Conservation (phyloP, 2,329 filamentous ascomycete species). For the Sordariomycetes sp. region DNA sequence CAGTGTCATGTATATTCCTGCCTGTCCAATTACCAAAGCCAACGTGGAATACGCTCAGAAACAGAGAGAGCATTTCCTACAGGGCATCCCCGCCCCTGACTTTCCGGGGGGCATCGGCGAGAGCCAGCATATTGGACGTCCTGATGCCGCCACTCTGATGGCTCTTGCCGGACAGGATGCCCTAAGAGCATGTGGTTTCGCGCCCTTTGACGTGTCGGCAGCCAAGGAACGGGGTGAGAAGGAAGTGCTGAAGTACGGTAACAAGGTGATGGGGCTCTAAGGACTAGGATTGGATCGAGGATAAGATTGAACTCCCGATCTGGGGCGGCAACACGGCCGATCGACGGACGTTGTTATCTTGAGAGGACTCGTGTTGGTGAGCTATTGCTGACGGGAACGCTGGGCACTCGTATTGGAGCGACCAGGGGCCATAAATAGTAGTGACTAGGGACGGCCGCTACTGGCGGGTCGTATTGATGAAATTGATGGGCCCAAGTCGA, state of each 20-base stretch:
- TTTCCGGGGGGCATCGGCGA: slow-evolving; percentile 25
- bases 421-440: too few relatives aligned
- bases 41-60: slow-evolving; percentile 31
- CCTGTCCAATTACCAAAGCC: slow-evolving; percentile 29
- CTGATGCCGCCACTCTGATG: slow-evolving; percentile 26
- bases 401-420: too few relatives aligned
- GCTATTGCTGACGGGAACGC: too few relatives aligned
- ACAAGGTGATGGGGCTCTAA: slow-evolving; percentile 5
- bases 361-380: too few relatives aligned
- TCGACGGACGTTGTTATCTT: too few relatives aligned
- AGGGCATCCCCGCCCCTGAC: slow-evolving; percentile 29
- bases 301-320: too few relatives aligned
- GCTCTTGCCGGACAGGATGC: slow-evolving; percentile 29
- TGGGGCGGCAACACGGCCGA: too few relatives aligned
- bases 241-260: slow-evolving; percentile 17
- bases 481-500: too few relatives aligned
- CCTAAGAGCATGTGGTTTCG: slow-evolving; percentile 28
- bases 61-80: slow-evolving; percentile 30
- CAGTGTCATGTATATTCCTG: slow-evolving; percentile 28
- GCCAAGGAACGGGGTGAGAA: slow-evolving; percentile 20
- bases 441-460: too few relatives aligned
- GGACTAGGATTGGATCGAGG: background rate
- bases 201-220: slow-evolving; percentile 29
- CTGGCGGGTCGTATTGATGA: background rate
- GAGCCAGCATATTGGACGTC: slow-evolving; percentile 20